phyloP scores from a whole-genome alignment of 2,329 filamentous ascomycete species.

The Lithohypha guttulata region DNA sequence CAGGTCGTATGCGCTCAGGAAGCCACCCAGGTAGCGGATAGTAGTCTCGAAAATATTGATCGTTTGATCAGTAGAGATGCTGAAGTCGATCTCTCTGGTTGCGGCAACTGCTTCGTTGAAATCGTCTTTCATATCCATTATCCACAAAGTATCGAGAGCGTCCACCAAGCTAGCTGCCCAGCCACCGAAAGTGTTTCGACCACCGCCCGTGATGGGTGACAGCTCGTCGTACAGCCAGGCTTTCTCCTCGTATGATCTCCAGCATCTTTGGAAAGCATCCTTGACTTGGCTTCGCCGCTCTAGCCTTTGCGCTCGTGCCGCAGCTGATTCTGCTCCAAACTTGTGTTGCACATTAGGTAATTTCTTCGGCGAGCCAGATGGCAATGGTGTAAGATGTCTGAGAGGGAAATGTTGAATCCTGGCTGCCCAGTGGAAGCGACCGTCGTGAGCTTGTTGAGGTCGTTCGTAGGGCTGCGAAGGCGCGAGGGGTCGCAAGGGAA shows the following conservation, averaged over 20 bases:
- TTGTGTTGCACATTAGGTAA: slow-evolving; percentile 24
- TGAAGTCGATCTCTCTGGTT: slow-evolving; percentile 46
- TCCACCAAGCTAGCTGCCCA: slow-evolving; percentile 53
- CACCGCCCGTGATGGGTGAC: slow-evolving; percentile 42
- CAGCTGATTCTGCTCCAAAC: slow-evolving; percentile 20
- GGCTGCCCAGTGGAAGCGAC: not conserved
- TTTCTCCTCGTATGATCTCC: slow-evolving; percentile 47
- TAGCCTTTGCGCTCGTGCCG: slow-evolving; percentile 1
- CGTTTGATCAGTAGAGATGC: slow-evolving; percentile 28
- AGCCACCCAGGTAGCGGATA: slow-evolving; percentile 44
- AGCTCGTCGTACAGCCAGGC: slow-evolving; percentile 57
- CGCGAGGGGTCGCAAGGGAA: slow-evolving; percentile 20
- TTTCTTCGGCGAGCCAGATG: slow-evolving; percentile 16
- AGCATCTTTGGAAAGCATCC: slow-evolving; percentile 43
- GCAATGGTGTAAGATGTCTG: slow-evolving; percentile 13
- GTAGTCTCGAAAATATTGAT: slow-evolving; percentile 53
- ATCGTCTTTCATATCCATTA: slow-evolving; percentile 49
- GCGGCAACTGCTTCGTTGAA: slow-evolving; percentile 45
- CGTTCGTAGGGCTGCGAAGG: slow-evolving; percentile 25
- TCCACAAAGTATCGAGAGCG: slow-evolving; percentile 50
- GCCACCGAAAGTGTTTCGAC: slow-evolving; percentile 49
- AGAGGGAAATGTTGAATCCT: slow-evolving; percentile 7
- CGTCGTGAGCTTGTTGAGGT: not conserved
- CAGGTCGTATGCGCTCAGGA: slow-evolving; percentile 44
- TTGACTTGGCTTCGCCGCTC: slow-evolving; percentile 35